Percentiles rank a stretch among this genome's conserved stretches.
phyloP scores from a whole-genome alignment of 306 rosid species.

The Astragalus glycyphyllos region DNA sequence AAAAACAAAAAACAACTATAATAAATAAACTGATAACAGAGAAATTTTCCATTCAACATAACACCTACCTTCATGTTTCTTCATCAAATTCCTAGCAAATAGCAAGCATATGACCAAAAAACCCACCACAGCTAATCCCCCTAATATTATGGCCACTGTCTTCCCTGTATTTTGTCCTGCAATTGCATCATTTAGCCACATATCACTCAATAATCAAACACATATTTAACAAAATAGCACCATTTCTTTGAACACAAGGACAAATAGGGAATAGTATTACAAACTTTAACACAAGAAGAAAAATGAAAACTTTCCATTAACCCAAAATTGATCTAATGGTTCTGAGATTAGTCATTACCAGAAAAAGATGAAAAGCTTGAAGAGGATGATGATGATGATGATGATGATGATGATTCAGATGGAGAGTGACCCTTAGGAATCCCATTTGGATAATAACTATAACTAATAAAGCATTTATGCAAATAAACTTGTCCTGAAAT shows the following conservation, averaged over 20 bases:
- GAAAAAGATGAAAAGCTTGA: conserved; percentile 59
- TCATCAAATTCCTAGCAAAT: conserved; percentile 81
- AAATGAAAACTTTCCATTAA: conserved; percentile 13
- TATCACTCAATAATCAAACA: conserved; percentile 13
- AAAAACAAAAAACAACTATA: conserved; percentile 26
- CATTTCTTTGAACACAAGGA: conserved; percentile 21
- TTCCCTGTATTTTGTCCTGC: conserved; percentile 75
- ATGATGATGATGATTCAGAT: conserved; percentile 45
- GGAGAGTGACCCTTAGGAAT: conserved; percentile 56
- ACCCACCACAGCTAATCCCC: conserved; percentile 91
- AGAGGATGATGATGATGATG: conserved; percentile 40
- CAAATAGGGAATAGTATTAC: neutral
- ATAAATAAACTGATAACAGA: conserved; percentile 13
- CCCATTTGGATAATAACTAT: conserved; percentile 87
- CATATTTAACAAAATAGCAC: conserved; percentile 15
- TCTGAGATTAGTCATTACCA: conserved; percentile 51
- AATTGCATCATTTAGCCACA: conserved; percentile 47
- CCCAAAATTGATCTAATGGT: neutral
- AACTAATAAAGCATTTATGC: conserved; percentile 88
- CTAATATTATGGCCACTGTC: conserved; percentile 95
- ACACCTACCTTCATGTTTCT: conserved; percentile 86
- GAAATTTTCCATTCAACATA: conserved; percentile 6
- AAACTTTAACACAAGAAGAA: conserved; percentile 12
- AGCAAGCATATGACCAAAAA: conserved; percentile 80
- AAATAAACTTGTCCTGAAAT: conserved; percentile 89